A percentile compares a stretch with the other conserved stretches of the same genome.
Conservation (phyloP, 2,329 filamentous ascomycete genomes). For the Fusarium sulawesiense region DNA sequence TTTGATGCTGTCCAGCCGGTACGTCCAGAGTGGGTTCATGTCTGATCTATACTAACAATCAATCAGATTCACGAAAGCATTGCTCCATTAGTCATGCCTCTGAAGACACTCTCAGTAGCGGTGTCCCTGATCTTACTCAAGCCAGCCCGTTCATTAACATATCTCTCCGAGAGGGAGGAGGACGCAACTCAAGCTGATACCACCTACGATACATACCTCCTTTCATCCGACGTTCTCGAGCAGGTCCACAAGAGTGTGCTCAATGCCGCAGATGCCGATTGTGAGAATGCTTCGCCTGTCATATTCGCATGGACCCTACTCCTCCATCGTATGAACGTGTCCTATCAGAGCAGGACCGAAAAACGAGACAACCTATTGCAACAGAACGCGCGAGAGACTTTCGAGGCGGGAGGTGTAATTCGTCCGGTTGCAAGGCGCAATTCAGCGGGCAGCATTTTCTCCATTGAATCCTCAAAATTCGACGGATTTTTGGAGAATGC, state of each 20-base stretch:
- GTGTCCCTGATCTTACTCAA: constrained; percentile 80
- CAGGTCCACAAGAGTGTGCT: constrained; percentile 79
- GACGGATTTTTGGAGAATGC: constrained; percentile 67
- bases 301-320: constrained; percentile 86
- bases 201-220: constrained; percentile 69
- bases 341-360: constrained; percentile 71
- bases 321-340: constrained; percentile 74
- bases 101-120: constrained; percentile 76
- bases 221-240: constrained; percentile 75
- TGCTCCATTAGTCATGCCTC: constrained; percentile 66
- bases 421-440: constrained; percentile 62
- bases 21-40: constrained; percentile 17
- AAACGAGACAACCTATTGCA: constrained; percentile 68
- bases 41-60: constrained; percentile 31
- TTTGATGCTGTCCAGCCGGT: constrained; percentile 69
- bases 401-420: constrained; percentile 60
- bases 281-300: constrained; percentile 75
- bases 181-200: constrained; percentile 52
- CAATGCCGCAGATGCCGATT: constrained; percentile 65
- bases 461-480: constrained; percentile 69
- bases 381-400: constrained; percentile 68
- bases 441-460: constrained; percentile 71
- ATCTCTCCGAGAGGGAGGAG: constrained; percentile 54
- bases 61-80: constrained; percentile 54
- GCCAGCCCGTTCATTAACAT: constrained; percentile 64